Percentiles rank a stretch among this genome's conserved stretches.
phyloP scores from a whole-genome alignment of 352 stramenopile genomes.

The Globisporangium paroecandrum region DNA sequence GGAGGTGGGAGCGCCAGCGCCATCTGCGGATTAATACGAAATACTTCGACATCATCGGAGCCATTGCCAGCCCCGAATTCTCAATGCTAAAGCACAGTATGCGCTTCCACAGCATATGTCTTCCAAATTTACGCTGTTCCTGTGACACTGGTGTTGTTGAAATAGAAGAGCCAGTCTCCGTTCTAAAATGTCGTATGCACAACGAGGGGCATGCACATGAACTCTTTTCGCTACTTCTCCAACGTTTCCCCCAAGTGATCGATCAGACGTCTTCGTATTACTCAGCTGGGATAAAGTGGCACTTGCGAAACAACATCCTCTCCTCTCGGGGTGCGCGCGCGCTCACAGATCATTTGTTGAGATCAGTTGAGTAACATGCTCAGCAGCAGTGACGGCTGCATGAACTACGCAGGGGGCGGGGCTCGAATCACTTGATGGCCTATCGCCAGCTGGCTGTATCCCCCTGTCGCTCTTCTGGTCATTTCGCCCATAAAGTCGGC shows the following conservation, averaged over 20 bases:
- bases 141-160: background rate
- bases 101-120: background rate
- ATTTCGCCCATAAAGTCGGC: background rate
- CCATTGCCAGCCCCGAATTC: background rate
- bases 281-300: background rate
- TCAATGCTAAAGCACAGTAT: background rate
- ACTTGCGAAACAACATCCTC: background rate
- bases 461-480: background rate
- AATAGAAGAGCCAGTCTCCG: background rate
- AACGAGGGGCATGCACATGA: background rate
- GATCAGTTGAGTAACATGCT: background rate
- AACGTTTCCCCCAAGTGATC: background rate
- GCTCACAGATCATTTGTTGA: background rate
- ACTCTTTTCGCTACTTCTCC: background rate
- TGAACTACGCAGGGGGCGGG: background rate
- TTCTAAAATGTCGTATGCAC: background rate
- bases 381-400: background rate
- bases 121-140: background rate
- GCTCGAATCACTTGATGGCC: conserved; percentile 1
- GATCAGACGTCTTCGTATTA: background rate
- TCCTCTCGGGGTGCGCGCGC: background rate
- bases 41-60: background rate
- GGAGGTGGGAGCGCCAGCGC: background rate
- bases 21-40: background rate
- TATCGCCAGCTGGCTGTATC: background rate